These are phyloP conservation scores for Pseudisothecium myosuroides DNA, from an alignment of 225 moss, liverwort and hornwort genomes.

Conservation along the genomic window DNA sequence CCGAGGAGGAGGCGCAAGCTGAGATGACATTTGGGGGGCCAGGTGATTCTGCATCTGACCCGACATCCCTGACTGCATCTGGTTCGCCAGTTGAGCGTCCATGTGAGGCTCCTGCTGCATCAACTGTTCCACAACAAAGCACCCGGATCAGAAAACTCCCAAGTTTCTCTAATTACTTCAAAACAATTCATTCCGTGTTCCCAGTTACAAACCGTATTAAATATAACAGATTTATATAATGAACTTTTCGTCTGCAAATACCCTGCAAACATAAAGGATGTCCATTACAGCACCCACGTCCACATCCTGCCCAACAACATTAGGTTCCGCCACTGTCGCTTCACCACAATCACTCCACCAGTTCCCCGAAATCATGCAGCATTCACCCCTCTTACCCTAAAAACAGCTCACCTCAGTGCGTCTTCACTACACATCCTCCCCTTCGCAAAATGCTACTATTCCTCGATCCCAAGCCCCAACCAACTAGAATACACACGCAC, in stretches of 20 bases:
- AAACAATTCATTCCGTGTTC: background rate
- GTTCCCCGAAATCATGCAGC: background rate
- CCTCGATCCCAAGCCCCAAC: background rate
- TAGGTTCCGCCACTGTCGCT: background rate
- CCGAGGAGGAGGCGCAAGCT: background rate
- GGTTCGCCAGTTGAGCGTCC: slow-evolving; percentile 25
- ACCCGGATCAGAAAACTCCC: background rate
- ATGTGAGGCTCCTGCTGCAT: slow-evolving; percentile 48
- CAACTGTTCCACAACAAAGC: slow-evolving; percentile 6
- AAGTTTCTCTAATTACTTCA: background rate
- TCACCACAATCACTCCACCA: background rate
- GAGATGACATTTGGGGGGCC: slow-evolving; percentile 1
- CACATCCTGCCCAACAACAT: background rate
- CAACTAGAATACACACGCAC: background rate
- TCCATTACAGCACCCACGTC: background rate
- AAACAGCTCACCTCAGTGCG: background rate
- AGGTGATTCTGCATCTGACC: slow-evolving; percentile 13
- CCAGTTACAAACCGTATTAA: background rate
- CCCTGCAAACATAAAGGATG: background rate
- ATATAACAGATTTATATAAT: background rate
- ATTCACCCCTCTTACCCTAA: background rate
- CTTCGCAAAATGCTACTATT: background rate
- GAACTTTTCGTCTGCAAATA: background rate
- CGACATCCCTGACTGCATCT: slow-evolving; percentile 23
- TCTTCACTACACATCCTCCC: background rate